phyloP scores from a whole-genome alignment of 805 yeast species.

The Jamesozyma lodderae region DNA sequence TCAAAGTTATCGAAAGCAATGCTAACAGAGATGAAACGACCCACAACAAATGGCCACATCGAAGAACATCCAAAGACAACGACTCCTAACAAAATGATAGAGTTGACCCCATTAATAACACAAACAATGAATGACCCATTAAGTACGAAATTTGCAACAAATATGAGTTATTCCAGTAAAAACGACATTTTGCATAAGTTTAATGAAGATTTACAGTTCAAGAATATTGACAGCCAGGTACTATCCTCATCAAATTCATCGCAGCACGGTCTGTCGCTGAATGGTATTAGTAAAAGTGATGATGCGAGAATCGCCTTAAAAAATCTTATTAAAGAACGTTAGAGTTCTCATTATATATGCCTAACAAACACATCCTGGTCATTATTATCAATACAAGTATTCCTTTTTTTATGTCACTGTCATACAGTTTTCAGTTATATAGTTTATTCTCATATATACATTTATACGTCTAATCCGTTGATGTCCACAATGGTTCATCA shows the following conservation, averaged over 20 bases:
- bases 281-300: slow-evolving; percentile 9
- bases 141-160: slow-evolving; percentile 1
- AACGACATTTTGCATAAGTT: not conserved
- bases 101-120: slow-evolving; percentile 24
- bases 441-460: not conserved
- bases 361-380: no score
- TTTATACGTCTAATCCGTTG: not conserved
- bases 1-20: no score
- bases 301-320: slow-evolving; percentile 28
- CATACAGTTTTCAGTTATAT: no score
- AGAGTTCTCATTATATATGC: not conserved
- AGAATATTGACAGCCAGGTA: no score
- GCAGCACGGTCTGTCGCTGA: not conserved
- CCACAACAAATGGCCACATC: no score
- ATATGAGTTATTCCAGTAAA: not conserved
- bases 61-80: no score
- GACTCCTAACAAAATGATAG: no score
- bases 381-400: not conserved
- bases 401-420: no score
- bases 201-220: not conserved
- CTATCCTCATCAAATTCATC: not conserved
- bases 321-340: slow-evolving; percentile 17
- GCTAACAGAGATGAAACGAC: no score
- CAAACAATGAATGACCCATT: slow-evolving; percentile 23
- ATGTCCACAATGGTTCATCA: slow-evolving; percentile 60